Percentiles rank a stretch among this genome's conserved stretches.
Conservation (phyloP, 1,284 basidiomycete genomes). For the Fistulinella cinereoalba region DNA sequence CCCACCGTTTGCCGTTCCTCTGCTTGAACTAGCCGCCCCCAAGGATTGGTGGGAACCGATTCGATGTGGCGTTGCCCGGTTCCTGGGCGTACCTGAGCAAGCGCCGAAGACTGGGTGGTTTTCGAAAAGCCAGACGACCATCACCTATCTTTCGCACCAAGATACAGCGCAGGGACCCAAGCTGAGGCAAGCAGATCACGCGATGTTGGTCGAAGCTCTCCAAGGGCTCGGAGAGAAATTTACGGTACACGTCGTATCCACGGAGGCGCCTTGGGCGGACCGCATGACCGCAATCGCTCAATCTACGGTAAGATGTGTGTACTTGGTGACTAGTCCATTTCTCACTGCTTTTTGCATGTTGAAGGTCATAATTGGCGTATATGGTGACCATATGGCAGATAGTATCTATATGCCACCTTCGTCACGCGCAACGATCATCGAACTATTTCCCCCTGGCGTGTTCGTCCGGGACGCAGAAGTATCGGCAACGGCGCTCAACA, state of each 20-base stretch:
- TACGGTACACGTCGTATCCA: conserved; percentile 65
- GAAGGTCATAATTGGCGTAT: conserved; percentile 74
- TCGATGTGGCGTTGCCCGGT: conserved; percentile 50
- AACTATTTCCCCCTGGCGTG: conserved; percentile 73
- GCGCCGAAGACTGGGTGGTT: conserved; percentile 29
- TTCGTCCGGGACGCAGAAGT: conserved; percentile 71
- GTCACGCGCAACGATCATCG: conserved; percentile 61
- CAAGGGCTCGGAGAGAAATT: conserved; percentile 53
- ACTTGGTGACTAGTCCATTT: not conserved
- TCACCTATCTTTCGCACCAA: conserved; percentile 74
- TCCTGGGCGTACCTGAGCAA: conserved; percentile 41
- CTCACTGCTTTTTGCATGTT: not conserved
- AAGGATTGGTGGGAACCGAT: conserved; percentile 75
- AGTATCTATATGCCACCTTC: conserved; percentile 67
- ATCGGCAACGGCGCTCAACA: conserved; percentile 60
- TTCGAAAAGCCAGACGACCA: conserved; percentile 43
- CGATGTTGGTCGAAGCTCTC: conserved; percentile 49
- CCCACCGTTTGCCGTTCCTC: conserved; percentile 54
- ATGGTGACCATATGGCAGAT: conserved; percentile 72
- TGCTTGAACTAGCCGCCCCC: conserved; percentile 53
- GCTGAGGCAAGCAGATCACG: conserved; percentile 50
- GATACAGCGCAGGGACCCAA: conserved; percentile 44
- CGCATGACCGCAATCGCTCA: conserved; percentile 65
- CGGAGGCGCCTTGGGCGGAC: conserved; percentile 50
- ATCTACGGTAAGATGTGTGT: conserved; percentile 57